Base-by-base conservation (phyloP, 768 basidiomycete genomes). In the Suillus americanus region DNA sequence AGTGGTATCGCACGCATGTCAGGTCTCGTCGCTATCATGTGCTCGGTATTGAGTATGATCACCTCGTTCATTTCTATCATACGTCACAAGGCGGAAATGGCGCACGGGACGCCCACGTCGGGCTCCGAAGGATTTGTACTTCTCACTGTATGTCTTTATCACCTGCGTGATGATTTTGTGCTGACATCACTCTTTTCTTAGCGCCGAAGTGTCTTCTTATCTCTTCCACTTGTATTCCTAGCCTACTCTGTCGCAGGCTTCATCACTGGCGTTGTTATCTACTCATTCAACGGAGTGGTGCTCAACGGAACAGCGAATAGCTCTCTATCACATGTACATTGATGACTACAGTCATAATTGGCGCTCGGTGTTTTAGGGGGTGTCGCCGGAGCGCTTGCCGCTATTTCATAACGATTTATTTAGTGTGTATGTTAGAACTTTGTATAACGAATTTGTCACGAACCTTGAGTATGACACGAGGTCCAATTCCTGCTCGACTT, bases 171-270 rank as follows among this genome's bases (percentile, higher is more conserved):
- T 56, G 28, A 8, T 63, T 20, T n/a, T 25, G 23, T 18, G 33
- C 48, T 53, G n/a, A 35, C 2, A 20, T 33, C 33, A 9, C 25
- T 45, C 51, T 60, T n/a, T 40, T 59, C 66, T 37, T 72, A 83
- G 70, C 82, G 87, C 25, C 76, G 75, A 28, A 86, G 85, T 64
- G 77, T 92, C 30, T 75, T 90, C 43, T 79, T 90, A 65, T 90
- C 91, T 1, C 82, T 92, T 14, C 91, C 92, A 1, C 78, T 91
- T 25, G 89, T 92, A 33, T 87, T 92, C 67, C 77, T 92, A 40
- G 84, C 86, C 0, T 93, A 92, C 73, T 85, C 89, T 2, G 81
- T 92, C 66, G 80, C 86, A 2, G 88, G 84, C 1, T 90, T 93
- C 77, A 76, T 91, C 43, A 80, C 84, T 0, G 90, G 84, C 0